Evolutionary conservation across 129 eudicot genomes (phyloP).

Genomic region (Artemisia argyi): DNA sequence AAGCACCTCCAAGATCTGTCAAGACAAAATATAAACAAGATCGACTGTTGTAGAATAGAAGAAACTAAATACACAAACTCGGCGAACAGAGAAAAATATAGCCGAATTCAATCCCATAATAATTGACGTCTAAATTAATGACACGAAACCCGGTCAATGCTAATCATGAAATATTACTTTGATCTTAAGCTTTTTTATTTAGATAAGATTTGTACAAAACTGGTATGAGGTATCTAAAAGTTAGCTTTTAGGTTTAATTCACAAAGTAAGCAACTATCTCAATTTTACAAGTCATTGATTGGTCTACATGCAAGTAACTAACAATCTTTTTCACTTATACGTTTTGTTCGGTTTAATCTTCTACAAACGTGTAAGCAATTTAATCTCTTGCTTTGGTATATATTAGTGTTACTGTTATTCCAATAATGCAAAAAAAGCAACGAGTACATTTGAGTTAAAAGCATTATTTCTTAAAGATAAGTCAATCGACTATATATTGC

Average conservation of each 20-base stretch:
- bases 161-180: slow-evolving; percentile 1
- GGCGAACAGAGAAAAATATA: neutral
- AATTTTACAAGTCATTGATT: slow-evolving; percentile 10
- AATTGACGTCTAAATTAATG: slow-evolving; percentile 15
- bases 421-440: neutral
- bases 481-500: too few species aligned
- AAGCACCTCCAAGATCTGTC: neutral
- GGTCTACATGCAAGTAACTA: slow-evolving; percentile 35
- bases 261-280: slow-evolving; percentile 13
- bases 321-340: slow-evolving; percentile 27
- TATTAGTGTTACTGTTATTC: neutral
- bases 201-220: slow-evolving; percentile 13
- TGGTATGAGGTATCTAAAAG: slow-evolving; percentile 22
- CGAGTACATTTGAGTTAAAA: neutral
- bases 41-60: neutral
- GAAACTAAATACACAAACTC: neutral
- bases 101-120: too few species aligned
- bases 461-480: too few species aligned
- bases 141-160: neutral
- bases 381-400: slow-evolving; percentile 3
- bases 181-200: neutral
- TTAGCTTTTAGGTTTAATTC: slow-evolving; percentile 7
- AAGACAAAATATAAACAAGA: too few species aligned
- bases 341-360: slow-evolving; percentile 19
- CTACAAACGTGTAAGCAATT: slow-evolving; percentile 31